These are phyloP conservation scores for Elsinoe arachidis DNA, from an alignment of 2,329 filamentous ascomycete genomes.

Conservation along the genomic window DNA sequence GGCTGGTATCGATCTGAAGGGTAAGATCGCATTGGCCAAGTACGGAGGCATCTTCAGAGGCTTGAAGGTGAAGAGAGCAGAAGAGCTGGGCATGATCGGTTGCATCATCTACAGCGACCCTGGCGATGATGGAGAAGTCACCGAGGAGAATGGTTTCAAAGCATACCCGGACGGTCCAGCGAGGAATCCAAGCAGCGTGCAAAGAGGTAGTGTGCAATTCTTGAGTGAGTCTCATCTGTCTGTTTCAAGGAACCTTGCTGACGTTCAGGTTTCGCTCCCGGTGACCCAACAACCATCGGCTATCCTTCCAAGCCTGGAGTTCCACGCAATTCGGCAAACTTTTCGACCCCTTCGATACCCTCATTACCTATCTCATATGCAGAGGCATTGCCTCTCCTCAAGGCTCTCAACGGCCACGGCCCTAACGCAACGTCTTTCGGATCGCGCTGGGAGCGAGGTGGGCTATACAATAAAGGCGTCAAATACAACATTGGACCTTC, in stretches of 20 bases:
- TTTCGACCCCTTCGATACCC: conserved; percentile 71
- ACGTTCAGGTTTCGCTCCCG: conserved; percentile 46
- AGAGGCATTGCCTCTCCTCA: conserved; percentile 80
- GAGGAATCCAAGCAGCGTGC: conserved; percentile 75
- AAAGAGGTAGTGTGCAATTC: conserved; percentile 72
- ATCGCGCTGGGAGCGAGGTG: conserved; percentile 62
- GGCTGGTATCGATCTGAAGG: conserved; percentile 65
- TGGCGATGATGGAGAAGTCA: conserved; percentile 75
- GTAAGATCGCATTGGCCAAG: conserved; percentile 78
- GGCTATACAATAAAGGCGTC: conserved; percentile 70
- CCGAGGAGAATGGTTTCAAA: conserved; percentile 69
- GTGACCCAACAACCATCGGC: conserved; percentile 83
- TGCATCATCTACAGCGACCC: conserved; percentile 79
- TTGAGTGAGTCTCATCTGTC: conserved; percentile 30
- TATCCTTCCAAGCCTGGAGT: conserved; percentile 89
- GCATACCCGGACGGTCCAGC: conserved; percentile 80
- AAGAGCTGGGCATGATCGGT: conserved; percentile 85
- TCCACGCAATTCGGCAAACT: conserved; percentile 61
- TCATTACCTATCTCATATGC: conserved; percentile 84
- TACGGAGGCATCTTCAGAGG: conserved; percentile 85
- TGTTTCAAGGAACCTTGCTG: background rate
- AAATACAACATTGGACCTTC: conserved; percentile 80
- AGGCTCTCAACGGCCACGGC: conserved; percentile 80
- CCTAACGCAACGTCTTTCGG: conserved; percentile 67
- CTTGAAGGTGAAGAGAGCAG: conserved; percentile 84